A percentile compares a stretch with the other conserved stretches of the same genome.
Evolutionary conservation across 257 asterid genomes (phyloP).

Genomic region (Solanum lignicaule): DNA sequence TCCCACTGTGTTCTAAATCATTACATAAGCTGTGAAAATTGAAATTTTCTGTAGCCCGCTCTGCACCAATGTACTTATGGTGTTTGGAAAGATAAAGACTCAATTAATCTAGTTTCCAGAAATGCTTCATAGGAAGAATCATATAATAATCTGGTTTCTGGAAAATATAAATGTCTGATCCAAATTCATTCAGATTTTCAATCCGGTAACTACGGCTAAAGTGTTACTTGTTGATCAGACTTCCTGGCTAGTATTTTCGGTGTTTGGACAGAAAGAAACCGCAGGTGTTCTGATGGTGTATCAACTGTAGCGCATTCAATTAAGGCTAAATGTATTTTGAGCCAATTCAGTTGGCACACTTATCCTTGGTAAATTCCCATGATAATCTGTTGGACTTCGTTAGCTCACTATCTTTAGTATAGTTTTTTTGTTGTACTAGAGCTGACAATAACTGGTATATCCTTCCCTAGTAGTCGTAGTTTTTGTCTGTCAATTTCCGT

Average conservation of each 20-base stretch:
- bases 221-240: neutral
- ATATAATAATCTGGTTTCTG: neutral
- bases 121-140: neutral
- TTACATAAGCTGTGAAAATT: neutral
- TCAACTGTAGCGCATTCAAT: neutral
- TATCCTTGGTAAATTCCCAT: neutral
- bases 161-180: neutral
- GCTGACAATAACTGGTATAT: neutral
- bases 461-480: neutral
- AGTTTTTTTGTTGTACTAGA: neutral
- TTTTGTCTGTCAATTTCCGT: neutral
- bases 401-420: neutral
- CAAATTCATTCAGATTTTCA: neutral
- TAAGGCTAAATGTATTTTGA: neutral
- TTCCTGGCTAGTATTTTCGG: neutral
- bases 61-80: neutral
- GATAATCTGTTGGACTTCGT: neutral
- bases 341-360: neutral
- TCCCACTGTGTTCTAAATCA: neutral
- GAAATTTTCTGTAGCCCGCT: neutral
- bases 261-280: neutral
- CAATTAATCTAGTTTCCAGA: neutral
- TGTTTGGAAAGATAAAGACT: neutral
- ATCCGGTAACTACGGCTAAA: neutral
- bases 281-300: neutral